phyloP scores from a whole-genome alignment of 495 filamentous ascomycete species.

The Podospora tetraspora region DNA sequence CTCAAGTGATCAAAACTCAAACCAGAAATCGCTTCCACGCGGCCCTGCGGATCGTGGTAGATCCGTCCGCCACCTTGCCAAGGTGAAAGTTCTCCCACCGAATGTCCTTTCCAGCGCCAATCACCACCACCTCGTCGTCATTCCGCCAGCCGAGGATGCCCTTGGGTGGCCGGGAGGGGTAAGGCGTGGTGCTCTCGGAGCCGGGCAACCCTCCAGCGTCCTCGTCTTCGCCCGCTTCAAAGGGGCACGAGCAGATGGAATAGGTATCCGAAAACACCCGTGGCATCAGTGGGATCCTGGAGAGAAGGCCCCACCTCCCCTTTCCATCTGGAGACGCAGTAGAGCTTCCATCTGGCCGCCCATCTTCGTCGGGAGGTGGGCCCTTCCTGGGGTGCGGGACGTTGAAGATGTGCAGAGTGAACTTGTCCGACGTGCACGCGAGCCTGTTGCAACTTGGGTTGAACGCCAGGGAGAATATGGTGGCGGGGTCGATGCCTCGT shows the following conservation, averaged over 20 bases:
- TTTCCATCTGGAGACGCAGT: slow-evolving; percentile 32
- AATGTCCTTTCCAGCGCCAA: slow-evolving; percentile 75
- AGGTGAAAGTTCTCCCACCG: slow-evolving; percentile 76
- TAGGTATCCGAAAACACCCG: slow-evolving; percentile 80
- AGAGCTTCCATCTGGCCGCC: not conserved
- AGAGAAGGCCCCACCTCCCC: slow-evolving; percentile 75
- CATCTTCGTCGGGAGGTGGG: slow-evolving; percentile 51
- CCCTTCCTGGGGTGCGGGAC: slow-evolving; percentile 44
- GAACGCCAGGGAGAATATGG: slow-evolving; percentile 81
- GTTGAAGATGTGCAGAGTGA: slow-evolving; percentile 90
- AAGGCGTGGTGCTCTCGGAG: slow-evolving; percentile 36
- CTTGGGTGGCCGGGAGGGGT: slow-evolving; percentile 58
- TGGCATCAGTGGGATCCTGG: slow-evolving; percentile 72
- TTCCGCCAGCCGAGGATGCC: slow-evolving; percentile 72
- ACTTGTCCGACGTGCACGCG: slow-evolving; percentile 96
- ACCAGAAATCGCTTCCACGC: slow-evolving; percentile 81
- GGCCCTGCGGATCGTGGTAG: slow-evolving; percentile 55
- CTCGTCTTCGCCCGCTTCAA: slow-evolving; percentile 72
- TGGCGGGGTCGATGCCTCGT: slow-evolving; percentile 80
- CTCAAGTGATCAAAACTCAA: slow-evolving; percentile 12
- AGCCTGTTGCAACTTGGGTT: slow-evolving; percentile 71
- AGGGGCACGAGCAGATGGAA: slow-evolving; percentile 66
- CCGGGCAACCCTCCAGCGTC: slow-evolving; percentile 34
- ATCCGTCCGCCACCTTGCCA: slow-evolving; percentile 57
- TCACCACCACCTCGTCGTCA: slow-evolving; percentile 62